Base-by-base conservation (phyloP, 768 basidiomycete species). In the Leccinum ochraceum region DNA sequence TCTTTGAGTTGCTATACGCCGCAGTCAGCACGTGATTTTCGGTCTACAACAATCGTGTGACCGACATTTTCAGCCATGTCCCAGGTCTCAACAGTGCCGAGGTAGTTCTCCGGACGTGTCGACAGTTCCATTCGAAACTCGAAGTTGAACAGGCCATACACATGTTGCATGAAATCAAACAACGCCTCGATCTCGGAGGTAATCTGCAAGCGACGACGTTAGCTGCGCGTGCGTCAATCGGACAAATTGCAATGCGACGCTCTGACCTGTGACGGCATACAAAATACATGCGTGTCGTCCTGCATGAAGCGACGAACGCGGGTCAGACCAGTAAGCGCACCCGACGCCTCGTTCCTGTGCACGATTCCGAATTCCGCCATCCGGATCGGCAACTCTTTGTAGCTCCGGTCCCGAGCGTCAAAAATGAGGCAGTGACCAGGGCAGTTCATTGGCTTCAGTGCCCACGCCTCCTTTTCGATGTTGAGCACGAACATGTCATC, bases 331-430 rank as follows among this genome's bases (percentile, higher is more conserved):
- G 92, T 92, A 65, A 99, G 76, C 5, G 96, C 94, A 32, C 97
- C 97, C 39, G 88, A 91, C 1, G 97, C 95, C 74, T 98, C 97
- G 69, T 98, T 99, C 60, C 96, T 81, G 75, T 98, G 97, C 56
- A 98, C 82, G 65, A 98, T 93, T 66, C 97, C 97, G 69, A 99
- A 99, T 72, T 99, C 97, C 6, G 96, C 96, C 90, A 98, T 94
- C 28, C 97, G 88, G 65, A 99, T 88, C 8, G 97, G 97, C 14
- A 98, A 82, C 75, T 99, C 97, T 73, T 88, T 91, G 79, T 98
- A 98, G 62, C 87, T 89, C 63, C 97, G 86, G 74, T 97, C 95
- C 60, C 92, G 83, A 26, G 92, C 90, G 76, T 94, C 96, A 71
- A 98, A 99, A 67, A 99, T 92, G 54, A 98, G 75, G 75, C 92